Base-by-base conservation (phyloP, 768 basidiomycete species). In the Boletus rex-veris region DNA sequence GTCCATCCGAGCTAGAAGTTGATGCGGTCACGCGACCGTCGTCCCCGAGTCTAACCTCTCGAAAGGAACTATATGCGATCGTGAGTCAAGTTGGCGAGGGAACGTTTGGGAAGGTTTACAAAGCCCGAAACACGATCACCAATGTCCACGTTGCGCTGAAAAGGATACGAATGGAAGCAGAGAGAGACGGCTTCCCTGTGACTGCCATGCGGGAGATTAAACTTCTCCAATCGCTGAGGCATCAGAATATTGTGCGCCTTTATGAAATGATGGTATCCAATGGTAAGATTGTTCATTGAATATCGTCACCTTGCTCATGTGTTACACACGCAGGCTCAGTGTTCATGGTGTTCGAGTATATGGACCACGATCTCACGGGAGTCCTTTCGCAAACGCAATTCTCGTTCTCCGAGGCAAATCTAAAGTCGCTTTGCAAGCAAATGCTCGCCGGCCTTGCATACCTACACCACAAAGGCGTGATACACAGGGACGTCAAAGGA, bases 181-280 rank as follows among this genome's bases (percentile, higher is more conserved):
- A 99, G 73, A 85, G 83, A 64, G 97, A 99, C 67, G 97, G 97
- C 0, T 99, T 99, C 71, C 97, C 97, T 14, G 92, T 99, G 7
- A 99, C 97, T 28, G 94, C 97, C 1, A 96, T 98, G 88, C 83
- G 97, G 45, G 97, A 99, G 73, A 98, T 99, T 73, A 99, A 98
- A 67, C 82, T 99, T 38, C 73, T 99, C 31, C 97, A 99, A 67
- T 90, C 87, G 7, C 72, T 99, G 46, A 79, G 84, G 54, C 96
- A 99, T 69, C 79, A 80, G 37, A 99, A 99, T 64, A 82, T 99
- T 40, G 84, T 99, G 40, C 80, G 80, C 46, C 74, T 99, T 36
- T 85, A 89, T 59, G 97, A 99, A 73, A 99, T 99, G 94, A 95
- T 99, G 89, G 95, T 98, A 7, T 92, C 94, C 1, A 90, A 92